A percentile compares a stretch with the other conserved stretches of the same genome.
Conservation (phyloP, 2,329 filamentous ascomycete genomes). For the Cadophora sp. region DNA sequence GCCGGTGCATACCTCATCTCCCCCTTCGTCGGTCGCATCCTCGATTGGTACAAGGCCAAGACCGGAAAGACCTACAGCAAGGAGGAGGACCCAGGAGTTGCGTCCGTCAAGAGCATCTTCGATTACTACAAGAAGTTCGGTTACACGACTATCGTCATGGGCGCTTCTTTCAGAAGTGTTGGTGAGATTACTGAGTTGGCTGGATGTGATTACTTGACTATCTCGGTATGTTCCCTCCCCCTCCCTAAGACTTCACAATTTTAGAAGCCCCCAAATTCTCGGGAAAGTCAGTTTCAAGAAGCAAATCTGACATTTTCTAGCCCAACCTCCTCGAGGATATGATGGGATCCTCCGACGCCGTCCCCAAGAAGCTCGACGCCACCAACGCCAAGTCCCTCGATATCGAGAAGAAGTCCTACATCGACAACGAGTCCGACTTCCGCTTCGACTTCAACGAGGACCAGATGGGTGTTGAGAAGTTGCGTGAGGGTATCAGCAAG, state of each 20-base stretch:
- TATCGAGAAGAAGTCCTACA: conserved; percentile 89
- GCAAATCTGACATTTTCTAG: conserved; percentile 50
- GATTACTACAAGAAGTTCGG: conserved; percentile 99
- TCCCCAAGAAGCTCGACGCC: conserved; percentile 93
- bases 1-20: conserved; percentile 97
- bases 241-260: background rate
- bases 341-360: conserved; percentile 78
- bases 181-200: conserved; percentile 98
- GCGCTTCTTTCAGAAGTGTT: conserved; percentile 93
- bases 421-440: conserved; percentile 88
- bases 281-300: background rate
- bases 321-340: conserved; percentile 95
- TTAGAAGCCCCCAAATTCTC: background rate
- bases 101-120: conserved; percentile 92
- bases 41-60: conserved; percentile 98
- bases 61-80: conserved; percentile 93
- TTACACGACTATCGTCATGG: conserved; percentile 99
- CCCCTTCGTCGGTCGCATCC: conserved; percentile 97
- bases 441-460: conserved; percentile 99
- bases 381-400: conserved; percentile 68
- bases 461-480: conserved; percentile 99
- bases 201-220: conserved; percentile 98
- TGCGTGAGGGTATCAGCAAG: conserved; percentile 98
- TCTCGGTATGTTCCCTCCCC: conserved; percentile 70
- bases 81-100: conserved; percentile 93